A percentile compares a stretch with the other conserved stretches of the same genome.
These are phyloP conservation scores for Chimonanthus praecox DNA, from an alignment of 164 flowering plant genomes.

Conservation along the genomic window DNA sequence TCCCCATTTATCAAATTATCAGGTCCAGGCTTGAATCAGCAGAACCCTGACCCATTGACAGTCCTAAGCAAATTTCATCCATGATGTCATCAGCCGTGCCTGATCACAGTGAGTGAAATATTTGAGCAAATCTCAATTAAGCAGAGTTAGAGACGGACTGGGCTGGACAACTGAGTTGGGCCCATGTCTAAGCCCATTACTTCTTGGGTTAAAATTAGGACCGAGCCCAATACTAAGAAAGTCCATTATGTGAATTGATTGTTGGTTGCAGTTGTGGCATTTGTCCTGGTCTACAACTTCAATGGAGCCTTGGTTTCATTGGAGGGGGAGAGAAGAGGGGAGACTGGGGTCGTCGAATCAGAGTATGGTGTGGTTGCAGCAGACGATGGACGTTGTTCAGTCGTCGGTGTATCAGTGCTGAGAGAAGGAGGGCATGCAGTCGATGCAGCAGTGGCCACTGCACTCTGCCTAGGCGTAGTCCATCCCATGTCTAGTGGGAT, in stretches of 20 bases:
- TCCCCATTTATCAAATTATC: no score
- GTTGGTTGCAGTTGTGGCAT: neutral
- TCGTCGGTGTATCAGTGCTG: conserved; percentile 52
- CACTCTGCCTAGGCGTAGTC: conserved; percentile 83
- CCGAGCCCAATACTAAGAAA: neutral
- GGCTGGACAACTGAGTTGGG: neutral
- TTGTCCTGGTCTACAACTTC: neutral
- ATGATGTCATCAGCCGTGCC: no score
- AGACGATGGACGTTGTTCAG: conserved; percentile 79
- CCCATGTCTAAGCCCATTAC: no score
- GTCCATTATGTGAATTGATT: neutral
- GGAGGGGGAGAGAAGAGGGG: conserved; percentile 7
- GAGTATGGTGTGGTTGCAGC: conserved; percentile 76
- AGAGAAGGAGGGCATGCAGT: conserved; percentile 73
- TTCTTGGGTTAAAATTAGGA: neutral
- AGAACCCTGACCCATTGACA: no score
- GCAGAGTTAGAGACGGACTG: neutral
- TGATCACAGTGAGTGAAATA: no score
- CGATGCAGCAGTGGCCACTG: conserved; percentile 87
- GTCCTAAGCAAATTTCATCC: no score
- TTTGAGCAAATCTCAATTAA: no score
- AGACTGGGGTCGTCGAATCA: conserved; percentile 42
- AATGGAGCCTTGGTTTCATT: conserved; percentile 8
- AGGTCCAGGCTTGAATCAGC: no score
- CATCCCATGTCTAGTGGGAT: conserved; percentile 78